Base-by-base conservation (phyloP, 495 filamentous ascomycete species). In the Aspergillus panamensis region DNA sequence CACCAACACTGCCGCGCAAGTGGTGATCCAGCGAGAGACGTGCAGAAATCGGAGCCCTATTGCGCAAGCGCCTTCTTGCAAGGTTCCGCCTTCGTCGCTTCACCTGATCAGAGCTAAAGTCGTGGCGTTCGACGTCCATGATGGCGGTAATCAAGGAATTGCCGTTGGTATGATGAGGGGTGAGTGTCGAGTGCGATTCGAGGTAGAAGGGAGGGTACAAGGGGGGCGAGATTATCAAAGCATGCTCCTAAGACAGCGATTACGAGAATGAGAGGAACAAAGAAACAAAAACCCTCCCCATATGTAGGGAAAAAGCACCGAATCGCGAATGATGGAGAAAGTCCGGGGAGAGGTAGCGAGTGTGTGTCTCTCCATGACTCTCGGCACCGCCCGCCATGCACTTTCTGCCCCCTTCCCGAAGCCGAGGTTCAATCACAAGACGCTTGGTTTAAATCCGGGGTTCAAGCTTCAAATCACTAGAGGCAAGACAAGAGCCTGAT, bases 1-100 rank as follows among this genome's bases (percentile, higher is more conserved):
- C 83, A 47, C 90, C 94, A 31, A 91, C 82, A 60, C 95, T 90
- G n/a, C 89, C 90, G 73, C 87, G 90, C 62, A 96, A 77, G 71
- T 92, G 87, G 65, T 88, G 86, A 65, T 96, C 90, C 33, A 93
- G 78, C 29, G 81, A 67, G n/a, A 97, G 68, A 30, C 79, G 78
- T 10, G 84, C 85, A 37, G 84, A 78, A 10, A 85, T 75, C 13
- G 87, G 79, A 19, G 77, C 73, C 58, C 76, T 79, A 51, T 86
- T 81, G 62, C 82, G 74, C 63, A 73, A 61, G 21, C 78, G 69
- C 53, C 77, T 77, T 40, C 72, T 69, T 7, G 62, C 64, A 13
- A 56, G 58, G 51, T 68, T 71, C 42, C 67, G 69, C 62, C 68
- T 68, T 43, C 72, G 68, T 58, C 69, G 73, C 62, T 72, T 77